phyloP scores from a whole-genome alignment of 495 filamentous ascomycete species.

The Aspergillus sparsus region DNA sequence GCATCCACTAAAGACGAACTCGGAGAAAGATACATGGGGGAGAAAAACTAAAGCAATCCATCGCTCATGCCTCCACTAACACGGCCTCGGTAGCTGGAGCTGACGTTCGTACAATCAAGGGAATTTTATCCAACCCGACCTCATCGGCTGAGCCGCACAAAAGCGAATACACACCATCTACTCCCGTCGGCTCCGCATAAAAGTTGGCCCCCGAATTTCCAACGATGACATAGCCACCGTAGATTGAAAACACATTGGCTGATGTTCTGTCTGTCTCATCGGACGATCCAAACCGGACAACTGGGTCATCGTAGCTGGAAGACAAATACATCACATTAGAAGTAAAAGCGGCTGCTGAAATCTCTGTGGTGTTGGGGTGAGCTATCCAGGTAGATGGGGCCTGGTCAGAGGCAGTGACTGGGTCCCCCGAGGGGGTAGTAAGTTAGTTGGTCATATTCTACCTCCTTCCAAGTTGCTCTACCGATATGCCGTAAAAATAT shows the following conservation, averaged over 20 bases:
- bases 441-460: too few species aligned
- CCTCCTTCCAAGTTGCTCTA: too few species aligned
- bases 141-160: constrained; percentile 3
- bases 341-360: background rate
- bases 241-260: background rate
- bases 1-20: too few species aligned
- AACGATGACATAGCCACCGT: constrained; percentile 10
- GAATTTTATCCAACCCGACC: background rate
- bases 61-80: background rate
- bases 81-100: constrained; percentile 7
- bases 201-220: constrained; percentile 1
- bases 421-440: background rate
- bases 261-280: background rate
- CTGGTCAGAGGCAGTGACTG: background rate
- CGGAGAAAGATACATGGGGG: too few species aligned
- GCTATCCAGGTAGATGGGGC: constrained; percentile 7
- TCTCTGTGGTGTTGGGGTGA: constrained; percentile 1
- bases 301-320: background rate
- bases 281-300: background rate
- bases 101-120: constrained; percentile 9
- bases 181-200: constrained; percentile 5
- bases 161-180: constrained; percentile 6
- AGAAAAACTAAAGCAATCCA: background rate
- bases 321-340: background rate
- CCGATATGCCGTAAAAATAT: too few species aligned